Evolutionary conservation across 345 rosid species (phyloP), one percentile per base, ranked within the genome.

Genomic region (Populus deltoides): DNA sequence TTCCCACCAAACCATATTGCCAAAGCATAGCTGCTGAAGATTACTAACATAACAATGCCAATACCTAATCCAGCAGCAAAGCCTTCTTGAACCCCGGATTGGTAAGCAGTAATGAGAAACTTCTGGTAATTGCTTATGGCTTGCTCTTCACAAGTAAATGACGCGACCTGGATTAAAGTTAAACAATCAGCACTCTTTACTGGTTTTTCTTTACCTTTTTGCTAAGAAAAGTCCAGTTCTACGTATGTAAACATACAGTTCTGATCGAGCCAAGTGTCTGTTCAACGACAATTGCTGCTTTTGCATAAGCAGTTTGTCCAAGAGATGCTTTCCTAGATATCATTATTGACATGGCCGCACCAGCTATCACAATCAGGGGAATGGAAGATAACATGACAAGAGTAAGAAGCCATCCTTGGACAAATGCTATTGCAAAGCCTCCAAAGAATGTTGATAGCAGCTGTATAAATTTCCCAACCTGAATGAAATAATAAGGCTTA

Each of bases 401-500:
- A 22, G 98, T 85, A 69, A 94, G 89, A 20, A 90, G 91, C 98
- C 97, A 94, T 66, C 97, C 98, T 80, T 80, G 80, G 76, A 79
- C 6, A 80, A 94, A 94, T 68, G 98, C 91, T 31, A 94, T 77
- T 31, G 83, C 18, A 57, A 92, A 92, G 10, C 98, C 98, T 79
- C 91, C 94, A 4, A 91, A 1, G 82, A 94, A 94, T 17, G 92
- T 91, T 12, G 92, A 72, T 59, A 86, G 6, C 39, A 94, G 85
- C 83, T 92, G 98, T 27, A 89, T n/a, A 69, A 89, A 91, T 77
- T 94, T 94, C 69, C 97, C 98, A 29, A 94, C 97, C 97, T 93
- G 85, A 72, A 16, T 5, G 25, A 43, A 39, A 45, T 45, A 3
- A 45, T 1, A 12, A 45, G 51, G 51, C 51, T 13, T 45, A 45